Evolutionary conservation across 1,284 basidiomycete genomes (phyloP), one percentile per base, ranked within the genome.

Genomic region (Athelia psychrophila): DNA sequence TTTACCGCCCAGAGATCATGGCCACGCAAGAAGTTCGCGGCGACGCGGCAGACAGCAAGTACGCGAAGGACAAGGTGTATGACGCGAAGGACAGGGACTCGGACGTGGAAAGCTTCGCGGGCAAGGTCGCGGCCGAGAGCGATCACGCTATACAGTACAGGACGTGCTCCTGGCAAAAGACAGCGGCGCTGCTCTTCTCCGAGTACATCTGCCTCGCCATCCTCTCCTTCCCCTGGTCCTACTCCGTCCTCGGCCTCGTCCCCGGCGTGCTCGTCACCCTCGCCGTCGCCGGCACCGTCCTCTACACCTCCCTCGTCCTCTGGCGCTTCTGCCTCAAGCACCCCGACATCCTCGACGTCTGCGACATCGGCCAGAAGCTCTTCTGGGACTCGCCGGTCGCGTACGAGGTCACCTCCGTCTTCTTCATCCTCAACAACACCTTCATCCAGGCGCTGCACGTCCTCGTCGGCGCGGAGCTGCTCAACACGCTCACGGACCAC

Each of bases 401-500:
- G 8, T 83, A 80, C 64, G 75, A 77, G 48, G 61, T 75, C 48
- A 75, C 75, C 1, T 72, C 74, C 13, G 62, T 74, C 2, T 74
- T 78, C 54, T 77, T 80, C 62, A 66, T 80, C 40, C 58, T 79
- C 35, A 80, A 80, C 63, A 80, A 79, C 60, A 71, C 68, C 1
- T 77, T 76, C 60, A 76, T 77, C 36, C 74, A 75, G 67, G 75
- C 64, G 3, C 66, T 78, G 6, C 74, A 77, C 54, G 72, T 73
- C 53, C 61, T 77, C 19, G 74, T 77, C 25, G 75, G 74, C 19
- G 73, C 74, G 8, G 69, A 71, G 55, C 64, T 75, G 2, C 65
- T 86, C 51, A 86, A 86, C 70, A 84, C 83, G 0, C 70, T 88
- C 3, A 76, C 78, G 1, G 71, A 80, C 56, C 76, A 75, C n/a